Evolutionary conservation across 1,139 yeast genomes (phyloP), one percentile per base, ranked within the genome.

Genomic region (Pneumocystis oryctolagi): DNA sequence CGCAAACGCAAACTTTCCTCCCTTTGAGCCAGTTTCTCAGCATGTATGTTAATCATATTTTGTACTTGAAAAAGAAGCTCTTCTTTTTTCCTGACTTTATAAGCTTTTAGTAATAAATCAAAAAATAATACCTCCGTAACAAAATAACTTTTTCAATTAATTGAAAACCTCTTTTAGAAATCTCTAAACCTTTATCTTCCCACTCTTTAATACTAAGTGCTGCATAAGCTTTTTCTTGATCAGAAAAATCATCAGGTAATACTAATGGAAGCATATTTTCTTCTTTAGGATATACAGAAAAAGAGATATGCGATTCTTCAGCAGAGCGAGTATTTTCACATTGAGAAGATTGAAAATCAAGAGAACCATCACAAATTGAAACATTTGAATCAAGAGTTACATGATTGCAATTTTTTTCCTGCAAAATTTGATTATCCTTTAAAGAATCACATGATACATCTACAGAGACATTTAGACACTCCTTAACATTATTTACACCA

Each of bases 191-290:
- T 47, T 47, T 47, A 47, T 47, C 55, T 47, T 47, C 55, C 55
- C 55, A 47, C 25, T 47, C 55, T 47, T 47, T 47, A 18, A 47
- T 25, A 12, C 31, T 47, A n/a, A 47, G n/a, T n/a, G 25, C 30
- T 25, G 55, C 55, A 47, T 47, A 47, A 47, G 55, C 31, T 47
- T 31, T 47, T 47, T 47, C 55, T 47, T 47, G 55, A 9, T 47
- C 55, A 47, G 55, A 47, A 47, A 47, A 47, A 47, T 47, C 55
- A 47, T 47, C 55, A 47, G 55, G 55, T 14, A 47, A 28, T 47
- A 31, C 5, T 47, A 20, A n/a, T 9, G 55, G 55, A 25, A 28
- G n/a, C 28, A 47, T 1, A 9, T 47, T 47, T n/a, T 47, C 53
- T 40, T 12, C 55, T 47, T 25, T 47, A 47, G 55, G 55, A 47